Base-by-base conservation (phyloP, 768 basidiomycete genomes). In the Tricholoma matsutake region DNA sequence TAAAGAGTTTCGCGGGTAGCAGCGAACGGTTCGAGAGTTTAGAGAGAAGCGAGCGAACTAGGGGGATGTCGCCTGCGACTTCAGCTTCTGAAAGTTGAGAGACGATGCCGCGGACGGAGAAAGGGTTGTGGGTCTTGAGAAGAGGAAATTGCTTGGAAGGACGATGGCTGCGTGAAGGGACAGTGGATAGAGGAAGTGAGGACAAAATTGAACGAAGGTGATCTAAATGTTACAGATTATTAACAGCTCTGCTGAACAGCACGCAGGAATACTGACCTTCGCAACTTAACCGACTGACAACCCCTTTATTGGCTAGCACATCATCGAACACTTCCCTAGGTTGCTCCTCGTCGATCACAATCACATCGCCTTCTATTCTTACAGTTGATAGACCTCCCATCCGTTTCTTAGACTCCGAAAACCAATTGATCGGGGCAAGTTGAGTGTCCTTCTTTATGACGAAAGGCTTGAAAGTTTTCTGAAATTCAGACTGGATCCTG, bases 1-100 rank as follows among this genome's bases (percentile, higher is more conserved):
- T 87, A 41, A 98, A 78, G 2, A 87, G 85, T 74, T 97, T 98
- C 54, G 87, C 84, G 0, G 89, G 89, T 51, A 94, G 78, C 25
- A 78, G 67, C 5, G 71, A 73, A 11, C 89, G 85, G 62, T 94
- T 81, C 55, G 79, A 76, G 9, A 99, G 80, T 61, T 84, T 73
- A 10, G 75, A 69, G 39, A 89, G 78, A 10, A 94, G 76, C n/a
- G 77, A 72, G 28, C 91, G 86, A 18, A 92, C 91, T 58, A 82
- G 78, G 4, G 79, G 75, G 18, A 85, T 85, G 62, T 96, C 89
- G 20, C 89, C 89, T 51, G 83, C 77, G 2, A 94, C 76, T 72
- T 92, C 89, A 8, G 90, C 91, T 66, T 95, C 92, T 14, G 82
- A 86, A 14, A 96, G 82, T 64, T 82, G 80, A 2, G 79, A 68